Evolutionary conservation across 2,329 filamentous ascomycete genomes (phyloP).

Genomic region (Colletotrichum falcatum): DNA sequence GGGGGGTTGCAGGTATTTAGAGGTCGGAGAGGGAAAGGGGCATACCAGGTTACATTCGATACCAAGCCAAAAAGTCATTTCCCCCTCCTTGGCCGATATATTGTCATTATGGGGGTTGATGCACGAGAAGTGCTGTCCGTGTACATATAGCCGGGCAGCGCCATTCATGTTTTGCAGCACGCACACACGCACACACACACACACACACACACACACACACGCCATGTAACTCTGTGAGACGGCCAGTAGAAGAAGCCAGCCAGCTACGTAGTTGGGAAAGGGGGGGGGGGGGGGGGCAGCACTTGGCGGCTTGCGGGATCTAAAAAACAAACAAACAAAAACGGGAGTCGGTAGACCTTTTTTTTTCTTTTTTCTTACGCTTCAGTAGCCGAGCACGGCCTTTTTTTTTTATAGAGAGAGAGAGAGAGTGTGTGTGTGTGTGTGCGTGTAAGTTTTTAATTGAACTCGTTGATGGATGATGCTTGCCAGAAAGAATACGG

Average conservation of each 20-base stretch:
- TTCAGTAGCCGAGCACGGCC: conserved; percentile 26
- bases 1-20: too few species aligned
- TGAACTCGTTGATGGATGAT: conserved; percentile 1
- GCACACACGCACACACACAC: background rate
- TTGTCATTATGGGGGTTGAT: background rate
- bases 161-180: background rate
- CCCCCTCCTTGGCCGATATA: background rate
- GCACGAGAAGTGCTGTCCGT: background rate
- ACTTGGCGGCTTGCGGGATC: background rate
- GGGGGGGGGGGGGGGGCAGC: too few species aligned
- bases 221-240: too few species aligned
- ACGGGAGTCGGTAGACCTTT: conserved; percentile 11
- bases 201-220: background rate
- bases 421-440: too few species aligned
- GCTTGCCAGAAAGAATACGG: too few species aligned
- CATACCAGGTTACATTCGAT: background rate
- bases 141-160: background rate
- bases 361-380: too few species aligned
- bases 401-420: too few species aligned
- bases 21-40: background rate
- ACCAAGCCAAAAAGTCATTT: background rate
- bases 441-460: conserved; percentile 29
- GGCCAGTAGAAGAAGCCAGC: background rate
- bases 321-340: background rate
- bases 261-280: background rate